A percentile compares a stretch with the other conserved stretches of the same genome.
Conservation (phyloP, 2,329 filamentous ascomycete species). For the Diplodia intermedia region DNA sequence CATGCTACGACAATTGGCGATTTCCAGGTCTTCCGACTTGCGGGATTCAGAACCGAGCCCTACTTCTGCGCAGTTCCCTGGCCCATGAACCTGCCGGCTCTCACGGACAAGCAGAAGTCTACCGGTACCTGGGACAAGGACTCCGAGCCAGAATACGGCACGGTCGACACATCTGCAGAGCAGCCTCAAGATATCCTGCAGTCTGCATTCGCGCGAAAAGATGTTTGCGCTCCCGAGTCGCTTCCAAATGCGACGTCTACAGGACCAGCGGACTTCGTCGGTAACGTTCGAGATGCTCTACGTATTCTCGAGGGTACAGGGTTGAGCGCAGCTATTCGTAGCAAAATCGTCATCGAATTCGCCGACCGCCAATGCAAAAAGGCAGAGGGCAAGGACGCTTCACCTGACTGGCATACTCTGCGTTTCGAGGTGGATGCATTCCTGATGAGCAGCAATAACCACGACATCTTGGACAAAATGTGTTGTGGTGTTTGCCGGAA, state of each 20-base stretch:
- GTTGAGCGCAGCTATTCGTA: constrained; percentile 36
- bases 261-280: constrained; percentile 35
- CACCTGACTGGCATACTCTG: constrained; percentile 15
- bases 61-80: constrained; percentile 39
- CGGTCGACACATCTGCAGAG: constrained; percentile 5
- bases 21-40: constrained; percentile 38
- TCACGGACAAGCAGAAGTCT: constrained; percentile 41
- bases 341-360: constrained; percentile 40
- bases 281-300: constrained; percentile 39
- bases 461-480: constrained; percentile 32
- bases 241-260: constrained; percentile 17
- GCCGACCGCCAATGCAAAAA: constrained; percentile 33
- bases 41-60: constrained; percentile 19
- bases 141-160: constrained; percentile 29
- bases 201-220: constrained; percentile 36
- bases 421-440: constrained; percentile 28
- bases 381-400: constrained; percentile 10
- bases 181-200: constrained; percentile 18
- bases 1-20: constrained; percentile 39
- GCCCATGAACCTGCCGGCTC: constrained; percentile 43
- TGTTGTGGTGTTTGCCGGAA: constrained; percentile 30
- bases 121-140: constrained; percentile 41
- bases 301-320: constrained; percentile 35
- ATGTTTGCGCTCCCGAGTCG: constrained; percentile 12
- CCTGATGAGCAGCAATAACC: constrained; percentile 31